These are phyloP conservation scores for Collybia mongolica DNA, from an alignment of 768 basidiomycete species.

Conservation along the genomic window DNA sequence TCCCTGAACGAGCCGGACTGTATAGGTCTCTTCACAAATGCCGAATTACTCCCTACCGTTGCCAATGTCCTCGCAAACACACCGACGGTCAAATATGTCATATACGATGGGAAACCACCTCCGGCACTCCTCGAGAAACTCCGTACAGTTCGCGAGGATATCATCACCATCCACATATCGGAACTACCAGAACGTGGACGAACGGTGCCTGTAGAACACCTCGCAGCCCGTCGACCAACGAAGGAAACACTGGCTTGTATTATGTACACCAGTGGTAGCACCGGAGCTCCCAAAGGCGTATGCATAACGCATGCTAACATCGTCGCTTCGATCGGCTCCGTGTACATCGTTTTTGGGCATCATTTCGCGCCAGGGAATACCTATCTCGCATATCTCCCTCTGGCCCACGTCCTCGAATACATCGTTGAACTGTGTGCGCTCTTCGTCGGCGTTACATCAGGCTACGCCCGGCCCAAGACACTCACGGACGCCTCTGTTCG, in stretches of 20 bases:
- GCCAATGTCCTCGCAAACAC: constrained; percentile 69
- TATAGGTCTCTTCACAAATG: constrained; percentile 86
- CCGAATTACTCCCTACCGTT: constrained; percentile 81
- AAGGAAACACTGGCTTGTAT: constrained; percentile 47
- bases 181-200: constrained; percentile 70
- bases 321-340: constrained; percentile 79
- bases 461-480: constrained; percentile 94
- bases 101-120: constrained; percentile 79
- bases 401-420: constrained; percentile 95
- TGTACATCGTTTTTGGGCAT: constrained; percentile 68
- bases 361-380: constrained; percentile 58
- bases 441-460: constrained; percentile 75
- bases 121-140: constrained; percentile 58
- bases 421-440: constrained; percentile 82
- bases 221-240: constrained; percentile 46
- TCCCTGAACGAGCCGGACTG: constrained; percentile 85
- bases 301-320: constrained; percentile 86
- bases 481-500: constrained; percentile 90
- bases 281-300: constrained; percentile 94
- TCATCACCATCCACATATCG: constrained; percentile 64
- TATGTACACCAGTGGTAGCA: constrained; percentile 83
- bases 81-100: constrained; percentile 71
- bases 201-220: constrained; percentile 45
- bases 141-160: constrained; percentile 42
- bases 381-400: constrained; percentile 89